A percentile compares a stretch with the other conserved stretches of the same genome.
Evolutionary conservation across 116 monocot genomes (phyloP).

Genomic region (Zostera marina): DNA sequence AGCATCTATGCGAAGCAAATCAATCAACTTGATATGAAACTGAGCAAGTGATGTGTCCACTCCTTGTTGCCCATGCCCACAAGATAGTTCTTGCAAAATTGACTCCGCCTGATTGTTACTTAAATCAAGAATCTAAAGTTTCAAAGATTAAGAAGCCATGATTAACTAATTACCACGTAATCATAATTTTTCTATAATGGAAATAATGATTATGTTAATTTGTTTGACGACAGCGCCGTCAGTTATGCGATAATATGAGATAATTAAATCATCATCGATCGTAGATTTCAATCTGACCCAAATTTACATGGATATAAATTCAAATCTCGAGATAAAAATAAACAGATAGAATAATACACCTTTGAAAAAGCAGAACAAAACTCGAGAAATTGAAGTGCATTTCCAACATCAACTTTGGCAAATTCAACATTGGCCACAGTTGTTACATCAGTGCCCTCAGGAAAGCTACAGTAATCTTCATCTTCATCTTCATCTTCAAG

Average conservation of each 20-base stretch:
- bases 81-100: conserved; percentile 12
- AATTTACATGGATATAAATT: no score
- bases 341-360: conserved; percentile 48
- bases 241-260: no score
- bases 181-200: no score
- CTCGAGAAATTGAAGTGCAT: conserved; percentile 66
- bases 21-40: conserved; percentile 54
- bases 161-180: no score
- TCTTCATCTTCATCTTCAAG: no score
- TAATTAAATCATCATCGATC: no score
- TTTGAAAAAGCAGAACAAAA: conserved; percentile 58
- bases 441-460: conserved; percentile 27
- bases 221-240: no score
- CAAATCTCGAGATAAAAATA: no score
- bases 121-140: conserved; percentile 10
- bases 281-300: no score
- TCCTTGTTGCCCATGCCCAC: conserved; percentile 11
- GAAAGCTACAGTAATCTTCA: conserved; percentile 19
- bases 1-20: conserved; percentile 28
- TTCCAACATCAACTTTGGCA: conserved; percentile 35
- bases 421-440: conserved; percentile 37
- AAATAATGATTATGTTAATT: no score
- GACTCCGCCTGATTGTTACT: conserved; percentile 15
- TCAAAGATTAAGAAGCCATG: no score
- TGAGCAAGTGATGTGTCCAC: conserved; percentile 21